A percentile compares a stretch with the other conserved stretches of the same genome.
These are phyloP conservation scores for Plasmodium ovale DNA, from an alignment of 169 alveolate species.

Conservation along the genomic window DNA sequence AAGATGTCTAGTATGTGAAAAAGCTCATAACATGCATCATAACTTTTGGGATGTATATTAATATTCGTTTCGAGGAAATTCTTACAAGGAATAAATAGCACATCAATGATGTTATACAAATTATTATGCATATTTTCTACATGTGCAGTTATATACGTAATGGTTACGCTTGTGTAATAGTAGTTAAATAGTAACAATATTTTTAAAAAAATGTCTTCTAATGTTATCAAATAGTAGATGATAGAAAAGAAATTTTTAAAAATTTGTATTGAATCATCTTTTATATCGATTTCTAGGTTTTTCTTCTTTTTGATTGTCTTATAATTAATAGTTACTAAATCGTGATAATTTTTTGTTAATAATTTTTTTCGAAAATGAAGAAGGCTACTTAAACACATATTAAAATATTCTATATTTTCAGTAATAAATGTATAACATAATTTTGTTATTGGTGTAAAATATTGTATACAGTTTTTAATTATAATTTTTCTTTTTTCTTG, in stretches of 20 bases:
- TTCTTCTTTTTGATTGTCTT: conserved; percentile 5
- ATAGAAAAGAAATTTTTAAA: conserved; percentile 51
- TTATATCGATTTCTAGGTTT: not conserved
- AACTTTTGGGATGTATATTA: conserved; percentile 42
- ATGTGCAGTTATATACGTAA: conserved; percentile 38
- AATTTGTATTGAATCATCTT: conserved; percentile 24
- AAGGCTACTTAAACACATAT: conserved; percentile 55
- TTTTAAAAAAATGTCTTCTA: conserved; percentile 51
- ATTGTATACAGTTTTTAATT: conserved; percentile 19
- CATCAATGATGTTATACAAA: conserved; percentile 38
- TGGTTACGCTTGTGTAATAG: conserved; percentile 12
- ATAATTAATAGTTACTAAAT: conserved; percentile 14
- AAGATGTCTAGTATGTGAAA: conserved; percentile 44
- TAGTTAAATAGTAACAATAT: conserved; percentile 41
- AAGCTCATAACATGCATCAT: conserved; percentile 54
- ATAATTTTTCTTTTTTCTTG: conserved; percentile 32
- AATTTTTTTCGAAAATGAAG: conserved; percentile 44
- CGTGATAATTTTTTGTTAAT: conserved; percentile 36
- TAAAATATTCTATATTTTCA: conserved; percentile 69
- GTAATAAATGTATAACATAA: conserved; percentile 64
- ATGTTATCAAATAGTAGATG: conserved; percentile 42
- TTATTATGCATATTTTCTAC: conserved; percentile 62
- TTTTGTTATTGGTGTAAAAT: conserved; percentile 59
- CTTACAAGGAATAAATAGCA: conserved; percentile 25
- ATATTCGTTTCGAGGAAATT: conserved; percentile 54